Conservation (phyloP, 371 early-diverging fungal species). For the Actinomortierella ambigua region DNA sequence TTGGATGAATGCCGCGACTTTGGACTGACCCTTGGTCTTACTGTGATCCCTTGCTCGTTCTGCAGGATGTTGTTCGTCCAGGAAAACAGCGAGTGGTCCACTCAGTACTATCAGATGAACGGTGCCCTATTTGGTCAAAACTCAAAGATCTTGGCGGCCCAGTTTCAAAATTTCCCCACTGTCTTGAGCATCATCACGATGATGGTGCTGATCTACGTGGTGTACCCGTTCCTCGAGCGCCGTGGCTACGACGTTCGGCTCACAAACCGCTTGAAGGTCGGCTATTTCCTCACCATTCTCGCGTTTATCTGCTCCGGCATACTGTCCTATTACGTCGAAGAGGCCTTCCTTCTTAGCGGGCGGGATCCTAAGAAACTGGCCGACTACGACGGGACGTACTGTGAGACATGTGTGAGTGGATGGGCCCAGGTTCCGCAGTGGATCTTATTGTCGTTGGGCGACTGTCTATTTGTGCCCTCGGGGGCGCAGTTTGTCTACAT, state of each 20-base stretch:
- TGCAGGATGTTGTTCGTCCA: not conserved
- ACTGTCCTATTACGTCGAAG: no score
- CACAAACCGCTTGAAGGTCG: conserved; percentile 56
- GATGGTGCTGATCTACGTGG: conserved; percentile 55
- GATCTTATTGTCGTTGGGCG: conserved; percentile 22
- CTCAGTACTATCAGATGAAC: not conserved
- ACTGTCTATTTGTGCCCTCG: conserved; percentile 56
- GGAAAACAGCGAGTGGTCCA: not conserved
- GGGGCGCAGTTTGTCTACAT: conserved; percentile 63
- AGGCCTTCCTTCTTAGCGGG: not conserved
- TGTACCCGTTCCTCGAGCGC: conserved; percentile 55
- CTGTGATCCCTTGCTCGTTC: not conserved
- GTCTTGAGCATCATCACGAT: conserved; percentile 60
- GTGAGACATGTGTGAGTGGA: not conserved
- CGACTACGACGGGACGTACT: not conserved
- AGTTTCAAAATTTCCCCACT: conserved; percentile 36
- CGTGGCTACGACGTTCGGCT: conserved; percentile 48
- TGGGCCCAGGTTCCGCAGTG: not conserved
- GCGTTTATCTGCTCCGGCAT: no score
- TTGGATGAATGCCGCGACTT: conserved; percentile 11
- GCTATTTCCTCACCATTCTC: conserved; percentile 49
- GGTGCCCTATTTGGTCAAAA: not conserved
- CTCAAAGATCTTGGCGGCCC: conserved; percentile 22
- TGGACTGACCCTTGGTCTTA: not conserved
- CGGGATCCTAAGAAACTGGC: conserved; percentile 4